These are phyloP conservation scores for Epichloe hybrida DNA, from an alignment of 2,329 filamentous ascomycete species.

Conservation along the genomic window DNA sequence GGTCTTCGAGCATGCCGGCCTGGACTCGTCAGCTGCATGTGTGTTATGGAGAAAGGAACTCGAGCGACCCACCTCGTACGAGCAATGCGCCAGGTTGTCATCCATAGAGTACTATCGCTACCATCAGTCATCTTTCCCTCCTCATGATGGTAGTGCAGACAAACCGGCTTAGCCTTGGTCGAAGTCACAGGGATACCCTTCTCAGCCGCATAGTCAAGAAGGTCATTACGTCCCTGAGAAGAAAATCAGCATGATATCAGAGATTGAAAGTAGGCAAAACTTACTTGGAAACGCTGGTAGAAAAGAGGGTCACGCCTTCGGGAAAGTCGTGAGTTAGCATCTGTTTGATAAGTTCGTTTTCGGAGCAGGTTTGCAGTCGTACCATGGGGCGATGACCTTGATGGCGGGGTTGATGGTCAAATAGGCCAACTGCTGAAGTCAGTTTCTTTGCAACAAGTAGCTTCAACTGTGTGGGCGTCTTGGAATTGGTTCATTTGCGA, in stretches of 20 bases:
- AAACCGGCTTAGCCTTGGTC: constrained; percentile 1
- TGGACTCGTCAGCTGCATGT: background rate
- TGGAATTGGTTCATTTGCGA: background rate
- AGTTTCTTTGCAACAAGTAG: background rate
- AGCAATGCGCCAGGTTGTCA: constrained; percentile 2
- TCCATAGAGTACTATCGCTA: constrained; percentile 2
- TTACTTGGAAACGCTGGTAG: background rate
- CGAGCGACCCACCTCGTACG: background rate
- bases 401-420: background rate
- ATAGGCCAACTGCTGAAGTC: background rate
- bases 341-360: background rate
- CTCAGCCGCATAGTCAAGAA: constrained; percentile 1
- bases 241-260: background rate
- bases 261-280: background rate
- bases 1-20: constrained; percentile 1
- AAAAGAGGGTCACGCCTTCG: constrained; percentile 1
- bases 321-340: background rate
- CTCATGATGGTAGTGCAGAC: background rate
- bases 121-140: background rate
- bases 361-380: background rate
- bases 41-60: background rate
- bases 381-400: constrained; percentile 2
- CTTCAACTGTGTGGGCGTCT: too few relatives aligned
- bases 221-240: background rate
- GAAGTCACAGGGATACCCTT: constrained; percentile 4